Base-by-base conservation (phyloP, 768 basidiomycete species). In the Panus rudis region DNA sequence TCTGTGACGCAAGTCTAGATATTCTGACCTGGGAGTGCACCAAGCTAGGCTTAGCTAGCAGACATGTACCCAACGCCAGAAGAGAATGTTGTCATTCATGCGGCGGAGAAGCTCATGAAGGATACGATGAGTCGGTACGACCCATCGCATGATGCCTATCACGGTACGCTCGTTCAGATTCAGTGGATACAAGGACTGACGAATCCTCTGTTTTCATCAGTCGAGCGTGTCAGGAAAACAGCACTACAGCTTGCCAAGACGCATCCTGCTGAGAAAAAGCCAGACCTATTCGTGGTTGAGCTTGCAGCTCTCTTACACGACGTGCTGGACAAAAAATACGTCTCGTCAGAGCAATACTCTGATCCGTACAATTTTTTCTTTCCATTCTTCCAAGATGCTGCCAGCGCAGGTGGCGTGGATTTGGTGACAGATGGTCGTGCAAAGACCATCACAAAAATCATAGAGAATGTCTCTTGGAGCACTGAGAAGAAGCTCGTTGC, bases 231-330 rank as follows among this genome's bases (percentile, higher is more conserved):
- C 21, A 69, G 91, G 41, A 79, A 72, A 52, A 86, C 84, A 1
- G 87, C 91, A 2, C 53, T 93, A 21, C 60, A 70, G 6, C 68
- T 93, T 30, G 90, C 88, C 10, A 64, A 64, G 13, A 25, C 25
- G 7, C n/a, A 38, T 7, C 42, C 47, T 7, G 16, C 45, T 6
- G 48, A 66, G 7, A 59, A 63, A 11, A 63, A 63, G 31, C 79
- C 80, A 2, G 87, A 93, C 65, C 62, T 92, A 2, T 64, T 92
- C 17, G 73, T 79, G 4, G 75, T 93, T 19, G 91, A 93, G 61
- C 67, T 93, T 37, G 83, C 85, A 23, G 84, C 92, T n/a, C 73
- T 94, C 28, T 75, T 93, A 34, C 92, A 93, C 55, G 91, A 94
- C 61, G 72, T 92, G 31, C 67, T 88, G 25, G 87, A 90, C 72